Evolutionary conservation across 257 asterid species (phyloP).

Genomic region (Solanum pinnatisectum): DNA sequence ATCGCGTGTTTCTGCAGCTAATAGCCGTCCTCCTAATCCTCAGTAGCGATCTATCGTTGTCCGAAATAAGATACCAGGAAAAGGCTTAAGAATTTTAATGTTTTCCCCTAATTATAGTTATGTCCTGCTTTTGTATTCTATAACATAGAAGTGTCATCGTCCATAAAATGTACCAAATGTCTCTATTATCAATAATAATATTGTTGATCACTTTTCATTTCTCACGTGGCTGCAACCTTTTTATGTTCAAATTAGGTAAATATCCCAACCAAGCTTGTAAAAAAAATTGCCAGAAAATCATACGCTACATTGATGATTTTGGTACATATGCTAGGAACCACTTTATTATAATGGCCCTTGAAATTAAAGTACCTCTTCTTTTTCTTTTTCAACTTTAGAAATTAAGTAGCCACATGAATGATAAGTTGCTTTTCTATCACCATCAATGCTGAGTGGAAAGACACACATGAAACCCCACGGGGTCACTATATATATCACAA

Average conservation of each 20-base stretch:
- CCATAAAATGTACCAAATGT: neutral
- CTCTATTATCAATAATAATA: neutral
- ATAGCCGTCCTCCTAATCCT: slow-evolving; percentile 20
- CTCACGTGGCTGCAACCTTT: neutral
- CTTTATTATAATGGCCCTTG: neutral
- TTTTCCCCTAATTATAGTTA: neutral
- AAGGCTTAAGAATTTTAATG: neutral
- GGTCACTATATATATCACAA: neutral
- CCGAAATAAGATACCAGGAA: neutral
- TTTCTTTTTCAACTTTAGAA: neutral
- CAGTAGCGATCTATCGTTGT: neutral
- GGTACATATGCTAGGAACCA: neutral
- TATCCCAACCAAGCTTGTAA: neutral
- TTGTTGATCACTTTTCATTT: neutral
- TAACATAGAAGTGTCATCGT: neutral
- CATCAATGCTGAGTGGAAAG: neutral
- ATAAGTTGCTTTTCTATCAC: neutral
- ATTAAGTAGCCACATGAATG: neutral
- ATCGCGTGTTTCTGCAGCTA: slow-evolving; percentile 22
- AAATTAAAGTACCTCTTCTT: neutral
- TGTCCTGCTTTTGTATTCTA: neutral
- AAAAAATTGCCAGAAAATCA: neutral
- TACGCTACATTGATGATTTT: neutral
- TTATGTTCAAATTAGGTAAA: neutral
- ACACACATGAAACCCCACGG: neutral